Evolutionary conservation across 345 rosid species (phyloP), one percentile per base, ranked within the genome.

Genomic region (Combretum micranthum): DNA sequence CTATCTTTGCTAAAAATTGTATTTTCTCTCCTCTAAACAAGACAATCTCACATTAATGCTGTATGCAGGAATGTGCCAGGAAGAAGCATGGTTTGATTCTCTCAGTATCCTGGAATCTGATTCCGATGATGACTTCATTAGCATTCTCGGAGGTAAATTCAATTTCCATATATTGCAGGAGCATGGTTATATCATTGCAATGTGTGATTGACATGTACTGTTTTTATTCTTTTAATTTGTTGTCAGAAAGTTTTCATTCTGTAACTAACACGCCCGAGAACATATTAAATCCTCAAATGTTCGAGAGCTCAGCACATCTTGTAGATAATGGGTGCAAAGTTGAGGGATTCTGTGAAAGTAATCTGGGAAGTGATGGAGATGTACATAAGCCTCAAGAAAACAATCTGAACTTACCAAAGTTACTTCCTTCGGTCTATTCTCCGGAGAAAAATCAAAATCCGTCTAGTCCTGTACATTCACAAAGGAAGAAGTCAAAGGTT

Each of bases 31-130:
- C 3, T 46, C n/a, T 15, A 12, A 12, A 46, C 2, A 25, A 32
- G 39, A 32, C 9, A 7, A 5, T 47, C 19, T 49, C 18, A 62
- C 13, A 43, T 62, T 16, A 47, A 53, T 15, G 13, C 13, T 13
- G 12, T 68, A 25, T 76, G 46, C 59, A 82, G 96, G 81, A 64
- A 68, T 74, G 44, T 77, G 83, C 66, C 81, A 80, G 47, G 96
- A 88, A 56, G 96, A 88, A 64, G 84, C 81, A 47, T 88, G 88
- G 87, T 88, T 80, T 46, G 94, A 88, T 51, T 80, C 94, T 0
- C 77, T 85, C 54, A 88, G 96, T 64, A 73, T 80, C 55, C 75
- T 88, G 0, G 96, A 88, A 5, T 83, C 96, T 53, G 94, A 83
- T 43, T 83, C 90, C 20, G 96, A 88, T 50, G 91, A 88, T 44